Evolutionary conservation across 1,284 basidiomycete genomes (phyloP).

Genomic region (Cerioporus squamosus): DNA sequence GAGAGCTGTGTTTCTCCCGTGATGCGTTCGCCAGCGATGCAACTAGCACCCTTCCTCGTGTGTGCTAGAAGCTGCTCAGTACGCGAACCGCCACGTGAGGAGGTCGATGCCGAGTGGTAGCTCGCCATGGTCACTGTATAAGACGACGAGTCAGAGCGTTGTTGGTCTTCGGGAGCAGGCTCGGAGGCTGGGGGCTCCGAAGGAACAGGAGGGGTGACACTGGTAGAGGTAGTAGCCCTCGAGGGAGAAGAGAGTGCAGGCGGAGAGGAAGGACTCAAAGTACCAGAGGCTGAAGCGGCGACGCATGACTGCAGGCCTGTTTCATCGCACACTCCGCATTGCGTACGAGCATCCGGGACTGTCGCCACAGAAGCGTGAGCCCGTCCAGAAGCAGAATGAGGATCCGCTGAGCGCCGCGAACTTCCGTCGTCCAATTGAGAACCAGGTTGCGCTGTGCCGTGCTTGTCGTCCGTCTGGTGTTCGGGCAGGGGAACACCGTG

Average conservation of each 20-base stretch:
- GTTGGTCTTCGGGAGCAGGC: constrained; percentile 5
- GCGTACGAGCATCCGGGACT: constrained; percentile 22
- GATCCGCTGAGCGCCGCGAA: constrained; percentile 27
- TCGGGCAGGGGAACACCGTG: constrained; percentile 21
- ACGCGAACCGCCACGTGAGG: constrained; percentile 13
- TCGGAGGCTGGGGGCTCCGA: constrained; percentile 13
- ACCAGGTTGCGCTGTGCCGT: constrained; percentile 24
- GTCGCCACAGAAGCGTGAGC: constrained; percentile 25
- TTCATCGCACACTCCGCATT: constrained; percentile 26
- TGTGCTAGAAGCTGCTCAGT: constrained; percentile 15
- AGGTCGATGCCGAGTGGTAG: constrained; percentile 10
- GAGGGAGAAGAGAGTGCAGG: constrained; percentile 19
- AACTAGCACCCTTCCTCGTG: constrained; percentile 23
- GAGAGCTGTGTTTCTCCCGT: constrained; percentile 17
- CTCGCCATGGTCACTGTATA: constrained; percentile 14
- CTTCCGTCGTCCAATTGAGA: constrained; percentile 16
- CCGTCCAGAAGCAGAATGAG: constrained; percentile 13
- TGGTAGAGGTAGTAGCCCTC: constrained; percentile 21
- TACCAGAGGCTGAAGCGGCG: constrained; percentile 24
- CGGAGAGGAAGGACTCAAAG: constrained; percentile 16
- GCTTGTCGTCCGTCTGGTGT: constrained; percentile 18
- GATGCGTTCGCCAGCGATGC: constrained; percentile 20
- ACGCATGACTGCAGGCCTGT: constrained; percentile 27
- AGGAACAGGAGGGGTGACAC: constrained; percentile 9
- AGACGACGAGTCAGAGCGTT: constrained; percentile 6